Evolutionary conservation across 306 rosid species (phyloP).

Genomic region (Vachellia pachyceras): DNA sequence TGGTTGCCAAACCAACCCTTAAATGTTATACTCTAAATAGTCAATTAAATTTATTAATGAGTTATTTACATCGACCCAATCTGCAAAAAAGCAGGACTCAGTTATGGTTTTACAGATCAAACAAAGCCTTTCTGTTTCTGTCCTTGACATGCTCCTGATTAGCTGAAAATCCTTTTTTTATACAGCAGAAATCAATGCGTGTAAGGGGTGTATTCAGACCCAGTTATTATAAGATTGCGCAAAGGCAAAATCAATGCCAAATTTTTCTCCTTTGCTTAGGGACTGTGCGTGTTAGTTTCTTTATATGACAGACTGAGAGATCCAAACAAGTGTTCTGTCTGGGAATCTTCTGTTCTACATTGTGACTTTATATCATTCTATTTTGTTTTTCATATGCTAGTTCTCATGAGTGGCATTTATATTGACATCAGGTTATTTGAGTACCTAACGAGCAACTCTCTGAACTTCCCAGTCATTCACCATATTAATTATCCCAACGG

Average conservation of each 20-base stretch:
- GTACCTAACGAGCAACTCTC: constrained; percentile 75
- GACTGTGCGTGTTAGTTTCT: not conserved
- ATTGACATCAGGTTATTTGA: constrained; percentile 73
- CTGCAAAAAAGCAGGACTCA: constrained; percentile 17
- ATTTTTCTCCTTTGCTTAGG: not conserved
- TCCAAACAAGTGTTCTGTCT: not conserved
- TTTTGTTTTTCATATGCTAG: not conserved
- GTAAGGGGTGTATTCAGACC: constrained; percentile 38
- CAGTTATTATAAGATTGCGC: constrained; percentile 8
- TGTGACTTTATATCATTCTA: not conserved
- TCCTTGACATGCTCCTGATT: not conserved
- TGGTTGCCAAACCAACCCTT: too few relatives aligned
- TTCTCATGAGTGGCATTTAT: not conserved
- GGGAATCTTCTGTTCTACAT: not conserved
- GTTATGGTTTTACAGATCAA: not conserved
- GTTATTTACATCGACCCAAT: constrained; percentile 12
- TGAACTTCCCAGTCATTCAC: constrained; percentile 87
- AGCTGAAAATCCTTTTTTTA: not conserved
- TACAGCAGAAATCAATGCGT: not conserved
- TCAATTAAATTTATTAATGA: constrained; percentile 16
- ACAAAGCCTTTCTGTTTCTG: not conserved
- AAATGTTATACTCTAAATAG: not conserved
- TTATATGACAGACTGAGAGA: not conserved
- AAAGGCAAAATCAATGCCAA: not conserved
- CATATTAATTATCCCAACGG: constrained; percentile 88